A percentile compares a stretch with the other conserved stretches of the same genome.
These are phyloP conservation scores for Hanseniaspora mollemarum DNA, from an alignment of 805 yeast genomes.

Conservation along the genomic window DNA sequence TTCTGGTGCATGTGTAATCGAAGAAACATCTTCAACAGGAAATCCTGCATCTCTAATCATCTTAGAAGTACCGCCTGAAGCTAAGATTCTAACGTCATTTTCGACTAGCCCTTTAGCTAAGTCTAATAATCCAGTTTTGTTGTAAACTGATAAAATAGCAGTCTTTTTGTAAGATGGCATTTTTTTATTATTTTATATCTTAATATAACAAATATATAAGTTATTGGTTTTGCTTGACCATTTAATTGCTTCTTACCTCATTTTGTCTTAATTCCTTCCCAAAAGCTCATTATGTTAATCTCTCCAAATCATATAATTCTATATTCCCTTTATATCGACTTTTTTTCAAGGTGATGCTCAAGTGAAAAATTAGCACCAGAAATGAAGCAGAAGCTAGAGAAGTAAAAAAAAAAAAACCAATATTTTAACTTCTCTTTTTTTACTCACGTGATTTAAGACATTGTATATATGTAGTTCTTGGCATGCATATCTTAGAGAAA, in stretches of 20 bases:
- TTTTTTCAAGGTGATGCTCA: no score
- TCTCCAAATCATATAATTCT: no score
- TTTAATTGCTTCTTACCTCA: no score
- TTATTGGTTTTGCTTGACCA: background rate
- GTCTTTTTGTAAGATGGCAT: constrained; percentile 48
- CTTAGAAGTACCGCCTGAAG: constrained; percentile 95
- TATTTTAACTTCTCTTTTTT: background rate
- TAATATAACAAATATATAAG: no score
- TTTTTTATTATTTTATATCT: background rate
- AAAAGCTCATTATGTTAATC: no score
- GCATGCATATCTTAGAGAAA: no score
- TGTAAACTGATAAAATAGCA: constrained; percentile 93
- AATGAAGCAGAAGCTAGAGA: background rate
- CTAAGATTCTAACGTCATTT: constrained; percentile 81
- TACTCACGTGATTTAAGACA: background rate
- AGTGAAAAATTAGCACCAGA: background rate
- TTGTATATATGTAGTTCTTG: no score
- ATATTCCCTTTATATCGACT: background rate
- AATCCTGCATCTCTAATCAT: constrained; percentile 94
- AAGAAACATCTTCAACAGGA: constrained; percentile 90
- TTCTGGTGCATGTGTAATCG: constrained; percentile 97
- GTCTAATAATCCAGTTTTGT: constrained; percentile 91
- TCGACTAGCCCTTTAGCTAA: constrained; percentile 88
- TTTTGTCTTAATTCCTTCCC: no score
- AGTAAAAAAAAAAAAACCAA: background rate